phyloP scores from a whole-genome alignment of 139 green algal species.

The Micromonas pusilla region DNA sequence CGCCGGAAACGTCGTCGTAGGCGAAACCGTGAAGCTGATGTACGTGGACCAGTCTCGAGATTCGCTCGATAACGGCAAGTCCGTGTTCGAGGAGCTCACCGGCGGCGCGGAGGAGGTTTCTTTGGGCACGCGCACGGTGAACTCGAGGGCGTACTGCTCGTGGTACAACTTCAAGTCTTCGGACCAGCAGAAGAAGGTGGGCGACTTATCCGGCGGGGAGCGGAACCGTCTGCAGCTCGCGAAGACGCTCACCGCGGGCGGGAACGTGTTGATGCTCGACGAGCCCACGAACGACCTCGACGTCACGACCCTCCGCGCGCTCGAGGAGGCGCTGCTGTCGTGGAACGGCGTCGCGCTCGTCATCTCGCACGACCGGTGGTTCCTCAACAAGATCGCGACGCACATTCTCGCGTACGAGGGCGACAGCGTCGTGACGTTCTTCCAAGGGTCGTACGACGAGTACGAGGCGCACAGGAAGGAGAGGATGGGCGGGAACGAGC shows the following conservation, averaged over 20 bases:
- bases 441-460: constrained; percentile 49
- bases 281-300: constrained; percentile 75
- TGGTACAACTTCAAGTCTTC: constrained; percentile 76
- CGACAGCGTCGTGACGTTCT: constrained; percentile 61
- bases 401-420: constrained; percentile 83
- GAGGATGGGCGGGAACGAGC: constrained; percentile 45
- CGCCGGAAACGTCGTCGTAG: constrained; percentile 42
- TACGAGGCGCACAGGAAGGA: constrained; percentile 61
- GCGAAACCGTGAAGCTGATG: constrained; percentile 69
- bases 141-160: constrained; percentile 64
- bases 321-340: constrained; percentile 64
- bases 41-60: constrained; percentile 74
- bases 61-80: constrained; percentile 51
- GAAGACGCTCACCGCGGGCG: constrained; percentile 56
- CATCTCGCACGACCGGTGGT: constrained; percentile 76
- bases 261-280: constrained; percentile 75
- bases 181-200: constrained; percentile 71
- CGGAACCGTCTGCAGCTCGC: constrained; percentile 76
- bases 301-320: constrained; percentile 53
- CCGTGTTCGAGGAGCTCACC: constrained; percentile 49
- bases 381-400: constrained; percentile 66
- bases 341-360: constrained; percentile 48
- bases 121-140: constrained; percentile 52
- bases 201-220: constrained; percentile 59
- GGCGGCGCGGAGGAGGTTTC: constrained; percentile 43